Evolutionary conservation across 2,329 filamentous ascomycete genomes (phyloP).

Genomic region (Ceratocystis cacaofunesta): DNA sequence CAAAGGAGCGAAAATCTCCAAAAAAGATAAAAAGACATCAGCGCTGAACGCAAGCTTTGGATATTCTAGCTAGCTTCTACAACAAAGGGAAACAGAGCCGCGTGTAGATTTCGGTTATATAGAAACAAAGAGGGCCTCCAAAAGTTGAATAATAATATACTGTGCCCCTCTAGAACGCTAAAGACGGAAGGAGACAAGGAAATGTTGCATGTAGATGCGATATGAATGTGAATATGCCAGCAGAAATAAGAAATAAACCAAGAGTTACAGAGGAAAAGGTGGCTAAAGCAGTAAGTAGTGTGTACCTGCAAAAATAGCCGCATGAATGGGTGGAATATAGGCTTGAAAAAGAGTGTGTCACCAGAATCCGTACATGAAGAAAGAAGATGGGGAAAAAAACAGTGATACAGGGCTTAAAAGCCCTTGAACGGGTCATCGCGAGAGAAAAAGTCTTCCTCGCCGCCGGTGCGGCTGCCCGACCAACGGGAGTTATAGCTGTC

Average conservation of each 20-base stretch:
- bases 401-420: conserved; percentile 28
- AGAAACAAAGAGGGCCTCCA: too few species aligned
- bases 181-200: background rate
- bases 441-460: conserved; percentile 40
- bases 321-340: background rate
- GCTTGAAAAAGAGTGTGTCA: background rate
- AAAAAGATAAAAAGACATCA: background rate
- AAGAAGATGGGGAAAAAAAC: too few species aligned
- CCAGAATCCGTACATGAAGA: too few species aligned
- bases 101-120: background rate
- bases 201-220: background rate
- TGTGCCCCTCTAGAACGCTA: background rate
- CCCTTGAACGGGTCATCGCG: conserved; percentile 48
- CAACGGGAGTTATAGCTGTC: conserved; percentile 35
- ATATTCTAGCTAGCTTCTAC: background rate
- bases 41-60: background rate
- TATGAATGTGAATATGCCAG: background rate
- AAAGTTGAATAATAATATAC: too few species aligned
- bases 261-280: background rate
- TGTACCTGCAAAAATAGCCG: background rate
- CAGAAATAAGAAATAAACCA: background rate
- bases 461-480: conserved; percentile 19
- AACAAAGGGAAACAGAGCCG: background rate
- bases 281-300: background rate
- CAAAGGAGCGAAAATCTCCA: background rate